phyloP scores from a whole-genome alignment of 768 basidiomycete genomes.

The Solioccasus polychromus region DNA sequence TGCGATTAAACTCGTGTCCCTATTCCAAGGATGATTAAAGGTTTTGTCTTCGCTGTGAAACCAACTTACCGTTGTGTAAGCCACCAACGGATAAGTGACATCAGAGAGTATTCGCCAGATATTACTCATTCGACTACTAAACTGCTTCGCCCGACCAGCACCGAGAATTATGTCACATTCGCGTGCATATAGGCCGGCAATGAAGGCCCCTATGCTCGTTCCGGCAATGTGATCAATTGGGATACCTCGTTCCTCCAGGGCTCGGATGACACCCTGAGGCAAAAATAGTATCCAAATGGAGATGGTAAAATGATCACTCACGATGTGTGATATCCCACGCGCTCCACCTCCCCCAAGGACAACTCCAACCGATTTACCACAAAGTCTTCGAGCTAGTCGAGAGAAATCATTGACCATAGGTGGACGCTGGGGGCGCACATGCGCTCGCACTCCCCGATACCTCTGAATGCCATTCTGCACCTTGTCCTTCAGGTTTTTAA shows the following conservation, averaged over 20 bases:
- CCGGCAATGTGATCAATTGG: slow-evolving; percentile 94
- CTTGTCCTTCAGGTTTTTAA: slow-evolving; percentile 90
- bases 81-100: slow-evolving; percentile 76
- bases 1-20: slow-evolving; percentile 94
- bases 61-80: slow-evolving; percentile 66
- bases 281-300: slow-evolving; percentile 8
- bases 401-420: slow-evolving; percentile 90
- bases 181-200: slow-evolving; percentile 92
- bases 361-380: slow-evolving; percentile 89
- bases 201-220: slow-evolving; percentile 90
- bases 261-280: slow-evolving; percentile 82
- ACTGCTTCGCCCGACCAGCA: slow-evolving; percentile 85
- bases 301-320: slow-evolving; percentile 31
- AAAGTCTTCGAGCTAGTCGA: slow-evolving; percentile 83
- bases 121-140: slow-evolving; percentile 88
- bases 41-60: slow-evolving; percentile 1
- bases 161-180: slow-evolving; percentile 90
- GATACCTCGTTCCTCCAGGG: slow-evolving; percentile 86
- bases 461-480: slow-evolving; percentile 88
- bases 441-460: slow-evolving; percentile 66
- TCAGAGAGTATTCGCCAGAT: slow-evolving; percentile 94
- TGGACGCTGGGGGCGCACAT: slow-evolving; percentile 69
- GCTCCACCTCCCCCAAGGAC: slow-evolving; percentile 98
- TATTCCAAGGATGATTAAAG: slow-evolving; percentile 30
- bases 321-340: slow-evolving; percentile 75